Evolutionary conservation across 495 filamentous ascomycete genomes (phyloP).

Genomic region (Penicillium turbatum): DNA sequence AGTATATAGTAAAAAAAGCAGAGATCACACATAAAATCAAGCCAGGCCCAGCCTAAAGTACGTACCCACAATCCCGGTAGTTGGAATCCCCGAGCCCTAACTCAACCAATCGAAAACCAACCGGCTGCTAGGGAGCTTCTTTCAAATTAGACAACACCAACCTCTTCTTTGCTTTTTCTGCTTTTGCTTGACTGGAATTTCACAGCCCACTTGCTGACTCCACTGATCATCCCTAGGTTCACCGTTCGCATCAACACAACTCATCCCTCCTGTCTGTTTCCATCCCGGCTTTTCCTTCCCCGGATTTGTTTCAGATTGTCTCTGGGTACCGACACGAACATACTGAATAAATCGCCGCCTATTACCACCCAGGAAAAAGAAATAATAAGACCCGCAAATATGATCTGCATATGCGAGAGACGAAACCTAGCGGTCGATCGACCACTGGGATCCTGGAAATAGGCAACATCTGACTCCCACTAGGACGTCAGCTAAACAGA

Average conservation of each 20-base stretch:
- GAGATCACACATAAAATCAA: too few species aligned
- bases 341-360: not conserved
- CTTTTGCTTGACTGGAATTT: not conserved
- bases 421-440: not conserved
- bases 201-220: not conserved
- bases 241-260: constrained; percentile 1
- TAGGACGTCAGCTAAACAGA: not conserved
- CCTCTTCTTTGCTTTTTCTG: constrained; percentile 6
- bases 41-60: not conserved
- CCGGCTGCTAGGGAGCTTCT: not conserved
- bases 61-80: not conserved
- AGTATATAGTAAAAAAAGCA: not conserved
- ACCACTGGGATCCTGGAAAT: not conserved
- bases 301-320: constrained; percentile 9
- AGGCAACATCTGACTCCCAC: not conserved
- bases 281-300: constrained; percentile 7
- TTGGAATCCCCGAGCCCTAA: constrained; percentile 2
- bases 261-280: not conserved
- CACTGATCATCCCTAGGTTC: not conserved
- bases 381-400: not conserved
- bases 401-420: constrained; percentile 17
- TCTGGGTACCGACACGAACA: not conserved
- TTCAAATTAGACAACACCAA: constrained; percentile 8
- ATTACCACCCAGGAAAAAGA: not conserved
- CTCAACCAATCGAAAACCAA: not conserved